Percentiles rank a stretch among this genome's conserved stretches.
These are phyloP conservation scores for Gastrolobium bilobum DNA, from an alignment of 306 rosid genomes.

Conservation along the genomic window DNA sequence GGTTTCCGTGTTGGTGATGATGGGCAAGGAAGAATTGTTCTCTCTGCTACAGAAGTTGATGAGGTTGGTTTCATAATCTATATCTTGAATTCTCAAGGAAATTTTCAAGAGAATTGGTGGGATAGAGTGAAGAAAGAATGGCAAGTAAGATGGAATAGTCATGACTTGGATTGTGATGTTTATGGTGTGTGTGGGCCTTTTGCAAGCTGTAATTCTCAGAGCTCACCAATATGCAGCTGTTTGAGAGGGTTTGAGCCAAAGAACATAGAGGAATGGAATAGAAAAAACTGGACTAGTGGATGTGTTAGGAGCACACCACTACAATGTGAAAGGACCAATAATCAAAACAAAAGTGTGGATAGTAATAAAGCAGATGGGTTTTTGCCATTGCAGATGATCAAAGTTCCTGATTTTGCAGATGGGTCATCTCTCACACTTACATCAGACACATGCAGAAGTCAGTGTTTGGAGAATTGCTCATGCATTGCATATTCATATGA, in stretches of 20 bases:
- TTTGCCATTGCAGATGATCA: conserved; percentile 16
- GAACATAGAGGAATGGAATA: conserved; percentile 47
- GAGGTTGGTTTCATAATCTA: background rate
- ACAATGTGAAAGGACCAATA: conserved; percentile 41
- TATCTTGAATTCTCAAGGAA: conserved; percentile 24
- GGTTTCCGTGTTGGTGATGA: background rate
- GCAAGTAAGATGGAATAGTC: background rate
- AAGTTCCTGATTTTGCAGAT: conserved; percentile 48
- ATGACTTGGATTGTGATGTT: conserved; percentile 27
- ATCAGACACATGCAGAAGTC: background rate
- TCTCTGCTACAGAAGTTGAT: background rate
- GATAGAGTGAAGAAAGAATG: background rate
- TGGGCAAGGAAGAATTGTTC: background rate
- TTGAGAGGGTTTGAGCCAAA: conserved; percentile 56
- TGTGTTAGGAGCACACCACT: conserved; percentile 42
- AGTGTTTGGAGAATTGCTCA: conserved; percentile 44
- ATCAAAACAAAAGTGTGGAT: background rate
- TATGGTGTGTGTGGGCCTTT: conserved; percentile 21
- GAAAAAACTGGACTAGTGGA: conserved; percentile 43
- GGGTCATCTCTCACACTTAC: background rate
- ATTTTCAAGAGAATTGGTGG: background rate
- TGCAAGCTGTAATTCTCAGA: conserved; percentile 10
- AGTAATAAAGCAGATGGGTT: background rate
- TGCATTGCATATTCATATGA: conserved; percentile 42
- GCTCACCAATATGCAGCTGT: conserved; percentile 51